These are phyloP conservation scores for Sordariomycetes sp. DNA, from an alignment of 2,329 filamentous ascomycete species.

Conservation along the genomic window DNA sequence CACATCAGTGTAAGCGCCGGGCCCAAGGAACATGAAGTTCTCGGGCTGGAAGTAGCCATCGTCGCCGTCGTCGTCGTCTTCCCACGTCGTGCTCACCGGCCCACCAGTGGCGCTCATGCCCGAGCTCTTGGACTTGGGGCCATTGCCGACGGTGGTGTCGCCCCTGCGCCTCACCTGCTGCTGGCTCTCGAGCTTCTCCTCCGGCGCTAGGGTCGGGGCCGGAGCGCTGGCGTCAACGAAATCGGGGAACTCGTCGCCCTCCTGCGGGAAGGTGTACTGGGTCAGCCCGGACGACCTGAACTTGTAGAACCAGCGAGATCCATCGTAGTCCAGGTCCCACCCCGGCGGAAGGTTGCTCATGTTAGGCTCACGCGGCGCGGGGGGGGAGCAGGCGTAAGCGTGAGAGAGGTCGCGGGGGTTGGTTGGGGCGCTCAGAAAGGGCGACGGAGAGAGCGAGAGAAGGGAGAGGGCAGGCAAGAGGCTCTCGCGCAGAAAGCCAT, in stretches of 20 bases:
- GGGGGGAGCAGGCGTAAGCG: not conserved
- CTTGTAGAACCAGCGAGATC: conserved; percentile 45
- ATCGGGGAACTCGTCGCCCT: conserved; percentile 48
- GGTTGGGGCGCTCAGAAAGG: not conserved
- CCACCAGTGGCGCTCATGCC: conserved; percentile 11
- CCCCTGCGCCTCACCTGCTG: conserved; percentile 31
- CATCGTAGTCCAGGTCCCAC: conserved; percentile 50
- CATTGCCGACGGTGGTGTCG: not conserved
- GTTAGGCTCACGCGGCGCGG: not conserved
- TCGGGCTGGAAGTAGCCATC: conserved; percentile 37
- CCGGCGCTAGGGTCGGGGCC: conserved; percentile 31
- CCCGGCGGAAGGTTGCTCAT: conserved; percentile 31
- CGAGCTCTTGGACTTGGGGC: not conserved
- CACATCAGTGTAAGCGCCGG: conserved; percentile 32
- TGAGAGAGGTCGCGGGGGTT: not conserved
- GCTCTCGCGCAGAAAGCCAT: not conserved
- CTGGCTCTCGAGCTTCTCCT: conserved; percentile 41
- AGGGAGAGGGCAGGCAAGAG: not conserved
- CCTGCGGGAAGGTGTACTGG: conserved; percentile 45
- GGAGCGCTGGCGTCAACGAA: conserved; percentile 26
- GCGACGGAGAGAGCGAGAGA: not conserved
- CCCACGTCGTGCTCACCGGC: conserved; percentile 10
- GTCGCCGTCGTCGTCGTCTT: conserved; percentile 20
- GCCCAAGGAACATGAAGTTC: conserved; percentile 41
- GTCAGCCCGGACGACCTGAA: conserved; percentile 41